Evolutionary conservation across 768 basidiomycete species (phyloP).

Genomic region (Lactarius hengduanensis): DNA sequence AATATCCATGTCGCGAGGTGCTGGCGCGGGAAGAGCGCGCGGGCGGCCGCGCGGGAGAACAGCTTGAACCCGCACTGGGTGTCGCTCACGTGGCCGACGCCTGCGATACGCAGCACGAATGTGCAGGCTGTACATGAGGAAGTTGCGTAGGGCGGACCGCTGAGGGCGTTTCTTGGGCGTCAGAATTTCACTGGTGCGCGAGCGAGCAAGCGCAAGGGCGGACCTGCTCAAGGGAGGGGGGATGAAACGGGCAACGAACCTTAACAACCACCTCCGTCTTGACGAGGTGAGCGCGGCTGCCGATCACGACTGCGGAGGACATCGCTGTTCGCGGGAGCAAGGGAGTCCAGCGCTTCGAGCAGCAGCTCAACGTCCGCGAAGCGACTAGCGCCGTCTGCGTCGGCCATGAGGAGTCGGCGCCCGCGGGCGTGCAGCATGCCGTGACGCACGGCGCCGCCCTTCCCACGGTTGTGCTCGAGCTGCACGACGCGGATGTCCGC

Average conservation of each 20-base stretch:
- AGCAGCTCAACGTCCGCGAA: conserved; percentile 83
- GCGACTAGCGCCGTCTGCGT: conserved; percentile 90
- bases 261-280: conserved; percentile 92
- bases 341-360: conserved; percentile 68
- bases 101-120: conserved; percentile 83
- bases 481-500: conserved; percentile 75
- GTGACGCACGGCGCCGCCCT: conserved; percentile 91
- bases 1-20: conserved; percentile 95
- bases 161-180: conserved; percentile 34
- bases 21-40: conserved; percentile 79
- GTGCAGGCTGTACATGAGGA: conserved; percentile 94
- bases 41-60: conserved; percentile 80
- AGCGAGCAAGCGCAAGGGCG: neutral
- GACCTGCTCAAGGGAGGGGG: neutral
- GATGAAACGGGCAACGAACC: conserved; percentile 43
- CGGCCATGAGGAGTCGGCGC: conserved; percentile 79
- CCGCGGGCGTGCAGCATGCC: conserved; percentile 86
- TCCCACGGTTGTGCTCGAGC: conserved; percentile 80
- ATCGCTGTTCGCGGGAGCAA: conserved; percentile 46
- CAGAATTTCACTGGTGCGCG: neutral
- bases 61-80: conserved; percentile 99
- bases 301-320: conserved; percentile 70
- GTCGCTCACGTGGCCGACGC: conserved; percentile 87
- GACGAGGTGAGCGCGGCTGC: conserved; percentile 91
- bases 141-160: conserved; percentile 85